Conservation (phyloP, 2,329 filamentous ascomycete genomes). For the Sphaerulina musiva region DNA sequence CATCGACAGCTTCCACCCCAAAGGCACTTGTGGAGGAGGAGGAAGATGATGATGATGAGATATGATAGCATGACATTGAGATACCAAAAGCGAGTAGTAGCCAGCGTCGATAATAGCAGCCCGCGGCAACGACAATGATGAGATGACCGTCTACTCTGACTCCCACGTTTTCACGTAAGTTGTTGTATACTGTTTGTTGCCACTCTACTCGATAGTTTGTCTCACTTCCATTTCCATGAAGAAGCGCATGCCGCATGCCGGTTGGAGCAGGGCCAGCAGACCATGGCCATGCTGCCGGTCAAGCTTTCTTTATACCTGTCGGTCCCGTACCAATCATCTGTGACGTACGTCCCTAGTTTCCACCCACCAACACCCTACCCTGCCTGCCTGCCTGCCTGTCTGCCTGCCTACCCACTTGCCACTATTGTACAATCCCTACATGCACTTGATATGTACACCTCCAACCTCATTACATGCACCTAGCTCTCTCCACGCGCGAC, state of each 20-base stretch:
- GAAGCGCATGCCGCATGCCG: neutral
- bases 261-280: no score
- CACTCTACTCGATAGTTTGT: no score
- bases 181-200: no score
- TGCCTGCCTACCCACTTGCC: no score
- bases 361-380: neutral
- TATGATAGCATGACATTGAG: constrained; percentile 8
- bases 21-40: no score
- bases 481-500: constrained; percentile 4
- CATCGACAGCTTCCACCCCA: no score
- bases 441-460: neutral
- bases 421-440: no score
- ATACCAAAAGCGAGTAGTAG: constrained; percentile 10
- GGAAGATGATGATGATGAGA: neutral
- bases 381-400: no score
- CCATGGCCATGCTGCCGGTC: neutral
- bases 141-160: neutral
- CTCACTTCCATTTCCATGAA: neutral
- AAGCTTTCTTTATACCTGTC: neutral
- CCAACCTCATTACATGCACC: neutral
- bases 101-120: constrained; percentile 8
- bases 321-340: neutral
- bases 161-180: neutral
- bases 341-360: neutral
- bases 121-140: neutral